These are phyloP conservation scores for Aspergillus campestris DNA, from an alignment of 495 filamentous ascomycete species.

Conservation along the genomic window DNA sequence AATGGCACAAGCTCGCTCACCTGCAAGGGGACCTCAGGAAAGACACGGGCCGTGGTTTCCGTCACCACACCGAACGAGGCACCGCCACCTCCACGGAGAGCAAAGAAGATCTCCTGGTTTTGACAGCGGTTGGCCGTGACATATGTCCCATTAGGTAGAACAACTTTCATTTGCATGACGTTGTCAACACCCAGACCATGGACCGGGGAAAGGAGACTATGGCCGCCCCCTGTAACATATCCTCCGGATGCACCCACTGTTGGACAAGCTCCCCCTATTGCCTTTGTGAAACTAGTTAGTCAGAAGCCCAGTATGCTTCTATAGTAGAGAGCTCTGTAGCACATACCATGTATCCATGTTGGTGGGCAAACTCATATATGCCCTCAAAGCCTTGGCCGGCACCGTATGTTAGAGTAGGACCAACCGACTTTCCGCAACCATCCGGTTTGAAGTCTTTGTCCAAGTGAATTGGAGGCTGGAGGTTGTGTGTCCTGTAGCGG, in stretches of 20 bases:
- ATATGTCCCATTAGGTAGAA: constrained; percentile 47
- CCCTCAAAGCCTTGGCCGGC: constrained; percentile 44
- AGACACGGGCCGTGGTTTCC: constrained; percentile 39
- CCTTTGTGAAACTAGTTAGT: too few species aligned
- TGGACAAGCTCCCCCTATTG: neutral
- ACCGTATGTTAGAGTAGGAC: constrained; percentile 37
- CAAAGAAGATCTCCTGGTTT: constrained; percentile 55
- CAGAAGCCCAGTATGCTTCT: constrained; percentile 8
- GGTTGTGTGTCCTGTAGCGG: constrained; percentile 35
- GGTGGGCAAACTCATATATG: constrained; percentile 38
- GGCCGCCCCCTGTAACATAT: constrained; percentile 36
- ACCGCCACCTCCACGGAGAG: constrained; percentile 32
- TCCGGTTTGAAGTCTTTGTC: constrained; percentile 23
- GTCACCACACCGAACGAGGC: constrained; percentile 45
- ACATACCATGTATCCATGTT: constrained; percentile 36
- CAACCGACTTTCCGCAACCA: constrained; percentile 38
- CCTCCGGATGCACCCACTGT: constrained; percentile 34
- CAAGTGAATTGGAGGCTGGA: constrained; percentile 37
- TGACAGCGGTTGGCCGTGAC: constrained; percentile 40
- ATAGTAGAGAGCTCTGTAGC: neutral
- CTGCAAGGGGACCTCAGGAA: constrained; percentile 22
- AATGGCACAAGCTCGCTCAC: constrained; percentile 15
- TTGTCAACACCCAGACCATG: constrained; percentile 33
- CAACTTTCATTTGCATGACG: constrained; percentile 39
- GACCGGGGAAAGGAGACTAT: constrained; percentile 16